phyloP scores from a whole-genome alignment of 2,329 filamentous ascomycete species.

The Rutstroemia sp. region DNA sequence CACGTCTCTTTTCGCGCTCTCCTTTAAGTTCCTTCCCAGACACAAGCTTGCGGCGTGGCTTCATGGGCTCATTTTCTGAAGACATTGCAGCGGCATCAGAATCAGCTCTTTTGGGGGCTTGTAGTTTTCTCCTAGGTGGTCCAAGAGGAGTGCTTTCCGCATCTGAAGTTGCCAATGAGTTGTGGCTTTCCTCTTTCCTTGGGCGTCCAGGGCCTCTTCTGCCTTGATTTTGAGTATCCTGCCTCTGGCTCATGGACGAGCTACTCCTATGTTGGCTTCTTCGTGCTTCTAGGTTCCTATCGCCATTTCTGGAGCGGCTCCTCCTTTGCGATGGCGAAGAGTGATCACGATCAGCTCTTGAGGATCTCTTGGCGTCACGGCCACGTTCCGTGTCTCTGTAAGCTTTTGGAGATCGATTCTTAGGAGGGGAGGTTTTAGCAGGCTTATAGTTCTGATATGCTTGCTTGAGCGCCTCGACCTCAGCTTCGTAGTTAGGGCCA shows the following conservation, averaged over 20 bases:
- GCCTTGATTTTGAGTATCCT: slow-evolving; percentile 15
- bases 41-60: slow-evolving; percentile 55
- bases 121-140: slow-evolving; percentile 40
- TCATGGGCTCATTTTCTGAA: slow-evolving; percentile 39
- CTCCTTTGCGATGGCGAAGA: slow-evolving; percentile 22
- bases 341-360: slow-evolving; percentile 18
- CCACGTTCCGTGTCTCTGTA: slow-evolving; percentile 31
- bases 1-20: slow-evolving; percentile 45
- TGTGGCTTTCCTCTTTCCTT: slow-evolving; percentile 40
- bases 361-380: slow-evolving; percentile 18
- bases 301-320: slow-evolving; percentile 19
- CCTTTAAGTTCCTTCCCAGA: slow-evolving; percentile 56
- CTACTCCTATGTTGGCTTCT: slow-evolving; percentile 15
- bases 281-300: slow-evolving; percentile 17
- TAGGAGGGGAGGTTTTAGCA: slow-evolving; percentile 38
- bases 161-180: slow-evolving; percentile 19
- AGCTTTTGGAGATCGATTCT: slow-evolving; percentile 42
- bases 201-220: slow-evolving; percentile 43
- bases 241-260: slow-evolving; percentile 14
- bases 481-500: slow-evolving; percentile 85
- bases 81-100: slow-evolving; percentile 45
- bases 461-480: slow-evolving; percentile 72
- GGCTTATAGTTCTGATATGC: slow-evolving; percentile 58
- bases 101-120: slow-evolving; percentile 44
- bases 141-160: slow-evolving; percentile 23